Percentiles rank a stretch among this genome's conserved stretches.
phyloP scores from a whole-genome alignment of 2,329 filamentous ascomycete genomes.

The Fusarium veterinarium region DNA sequence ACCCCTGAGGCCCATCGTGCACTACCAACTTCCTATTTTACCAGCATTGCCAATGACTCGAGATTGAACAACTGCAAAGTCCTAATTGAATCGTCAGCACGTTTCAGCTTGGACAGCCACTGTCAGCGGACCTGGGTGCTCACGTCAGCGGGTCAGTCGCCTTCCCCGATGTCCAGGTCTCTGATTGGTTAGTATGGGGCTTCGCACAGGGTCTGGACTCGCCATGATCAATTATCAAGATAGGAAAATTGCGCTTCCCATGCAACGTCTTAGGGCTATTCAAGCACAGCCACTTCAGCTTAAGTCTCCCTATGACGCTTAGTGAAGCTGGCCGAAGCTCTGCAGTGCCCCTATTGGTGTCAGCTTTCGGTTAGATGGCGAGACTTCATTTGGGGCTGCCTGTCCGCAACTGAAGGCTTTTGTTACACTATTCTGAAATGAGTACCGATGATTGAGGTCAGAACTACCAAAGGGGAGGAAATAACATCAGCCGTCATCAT shows the following conservation, averaged over 20 bases:
- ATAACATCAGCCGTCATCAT: not conserved
- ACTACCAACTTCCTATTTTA: not conserved
- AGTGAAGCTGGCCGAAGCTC: not conserved
- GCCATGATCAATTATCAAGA: not conserved
- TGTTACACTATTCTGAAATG: too few species aligned
- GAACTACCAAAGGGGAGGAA: not conserved
- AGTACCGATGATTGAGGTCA: not conserved
- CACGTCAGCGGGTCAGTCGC: conserved; percentile 1
- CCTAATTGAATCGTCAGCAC: not conserved
- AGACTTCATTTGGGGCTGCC: not conserved
- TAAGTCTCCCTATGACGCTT: too few species aligned
- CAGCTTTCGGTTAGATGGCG: not conserved
- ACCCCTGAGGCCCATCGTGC: not conserved
- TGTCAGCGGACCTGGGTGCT: not conserved
- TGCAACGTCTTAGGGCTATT: not conserved
- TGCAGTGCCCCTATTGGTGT: not conserved
- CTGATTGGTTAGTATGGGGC: not conserved
- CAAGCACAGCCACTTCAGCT: not conserved
- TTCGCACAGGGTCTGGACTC: too few species aligned
- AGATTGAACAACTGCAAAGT: not conserved
- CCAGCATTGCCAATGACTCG: too few species aligned
- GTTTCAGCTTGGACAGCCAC: not conserved
- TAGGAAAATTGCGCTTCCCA: not conserved
- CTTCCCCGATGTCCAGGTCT: not conserved
- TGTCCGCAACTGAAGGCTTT: not conserved